Evolutionary conservation across 139 green algal species (phyloP).

Genomic region (Tetradesmus lagerheimii): DNA sequence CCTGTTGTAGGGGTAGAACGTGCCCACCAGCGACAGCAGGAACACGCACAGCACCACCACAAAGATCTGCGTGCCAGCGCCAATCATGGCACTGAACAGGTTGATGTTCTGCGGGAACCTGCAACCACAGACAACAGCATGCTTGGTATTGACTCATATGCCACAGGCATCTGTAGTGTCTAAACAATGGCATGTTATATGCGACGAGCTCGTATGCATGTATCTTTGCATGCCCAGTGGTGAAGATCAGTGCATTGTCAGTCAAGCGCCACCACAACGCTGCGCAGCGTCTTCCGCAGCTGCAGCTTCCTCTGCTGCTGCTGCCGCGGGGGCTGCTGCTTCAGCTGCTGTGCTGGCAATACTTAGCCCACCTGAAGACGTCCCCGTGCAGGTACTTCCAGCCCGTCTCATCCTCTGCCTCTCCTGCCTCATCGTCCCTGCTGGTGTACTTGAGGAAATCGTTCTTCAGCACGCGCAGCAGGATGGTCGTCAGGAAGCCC

Average conservation of each 20-base stretch:
- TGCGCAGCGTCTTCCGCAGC: no score
- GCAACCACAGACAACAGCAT: neutral
- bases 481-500: constrained; percentile 96
- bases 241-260: no score
- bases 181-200: no score
- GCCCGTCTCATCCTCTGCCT: constrained; percentile 69
- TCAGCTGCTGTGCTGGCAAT: neutral
- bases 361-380: constrained; percentile 84
- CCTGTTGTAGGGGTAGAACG: constrained; percentile 97
- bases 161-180: no score
- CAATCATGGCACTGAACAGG: constrained; percentile 90
- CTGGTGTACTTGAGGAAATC: constrained; percentile 94
- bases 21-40: constrained; percentile 83
- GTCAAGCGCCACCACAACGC: no score
- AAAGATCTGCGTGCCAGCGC: constrained; percentile 84
- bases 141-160: no score
- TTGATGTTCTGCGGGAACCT: constrained; percentile 79
- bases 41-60: constrained; percentile 89
- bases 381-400: constrained; percentile 98
- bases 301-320: no score
- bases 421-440: constrained; percentile 63
- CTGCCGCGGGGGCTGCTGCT: neutral
- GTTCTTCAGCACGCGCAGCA: constrained; percentile 94
- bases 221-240: no score
- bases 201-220: no score